Evolutionary conservation across 2,329 filamentous ascomycete genomes (phyloP).

Genomic region (Colletotrichum sansevieriae): DNA sequence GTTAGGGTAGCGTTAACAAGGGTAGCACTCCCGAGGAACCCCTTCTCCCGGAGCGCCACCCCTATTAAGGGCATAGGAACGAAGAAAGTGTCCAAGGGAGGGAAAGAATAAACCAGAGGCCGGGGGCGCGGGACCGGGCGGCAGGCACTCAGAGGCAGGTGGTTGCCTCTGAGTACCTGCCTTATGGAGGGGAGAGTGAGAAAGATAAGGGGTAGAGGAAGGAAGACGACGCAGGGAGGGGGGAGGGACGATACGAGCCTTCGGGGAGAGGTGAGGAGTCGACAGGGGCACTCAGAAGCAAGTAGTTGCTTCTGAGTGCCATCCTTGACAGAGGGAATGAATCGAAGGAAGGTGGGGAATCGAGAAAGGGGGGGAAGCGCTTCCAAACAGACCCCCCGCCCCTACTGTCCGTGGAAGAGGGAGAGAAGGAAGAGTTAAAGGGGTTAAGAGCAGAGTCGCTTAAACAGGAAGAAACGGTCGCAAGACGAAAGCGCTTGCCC

Average conservation of each 20-base stretch:
- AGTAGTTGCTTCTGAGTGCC: not conserved
- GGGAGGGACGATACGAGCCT: not conserved
- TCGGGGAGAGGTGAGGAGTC: not conserved
- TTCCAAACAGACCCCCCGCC: not conserved
- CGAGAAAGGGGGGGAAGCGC: not conserved
- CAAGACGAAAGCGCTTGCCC: not conserved
- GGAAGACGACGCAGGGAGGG: not conserved
- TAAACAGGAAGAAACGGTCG: not conserved
- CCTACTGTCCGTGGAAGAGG: not conserved
- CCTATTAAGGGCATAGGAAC: not conserved
- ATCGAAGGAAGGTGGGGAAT: not conserved
- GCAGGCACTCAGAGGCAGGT: not conserved
- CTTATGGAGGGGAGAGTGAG: not conserved
- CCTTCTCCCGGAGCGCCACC: not conserved
- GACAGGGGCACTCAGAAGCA: not conserved
- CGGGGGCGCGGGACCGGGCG: no score
- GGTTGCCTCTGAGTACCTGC: not conserved
- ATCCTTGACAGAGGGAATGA: not conserved
- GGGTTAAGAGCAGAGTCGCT: not conserved
- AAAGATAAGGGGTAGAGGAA: not conserved
- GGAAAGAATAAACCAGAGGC: not conserved
- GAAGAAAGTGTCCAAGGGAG: not conserved
- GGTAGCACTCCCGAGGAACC: not conserved
- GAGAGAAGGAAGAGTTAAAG: not conserved
- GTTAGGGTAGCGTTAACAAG: not conserved